These are phyloP conservation scores for Fusarium kyushuense DNA, from an alignment of 2,329 filamentous ascomycete species.

Conservation along the genomic window DNA sequence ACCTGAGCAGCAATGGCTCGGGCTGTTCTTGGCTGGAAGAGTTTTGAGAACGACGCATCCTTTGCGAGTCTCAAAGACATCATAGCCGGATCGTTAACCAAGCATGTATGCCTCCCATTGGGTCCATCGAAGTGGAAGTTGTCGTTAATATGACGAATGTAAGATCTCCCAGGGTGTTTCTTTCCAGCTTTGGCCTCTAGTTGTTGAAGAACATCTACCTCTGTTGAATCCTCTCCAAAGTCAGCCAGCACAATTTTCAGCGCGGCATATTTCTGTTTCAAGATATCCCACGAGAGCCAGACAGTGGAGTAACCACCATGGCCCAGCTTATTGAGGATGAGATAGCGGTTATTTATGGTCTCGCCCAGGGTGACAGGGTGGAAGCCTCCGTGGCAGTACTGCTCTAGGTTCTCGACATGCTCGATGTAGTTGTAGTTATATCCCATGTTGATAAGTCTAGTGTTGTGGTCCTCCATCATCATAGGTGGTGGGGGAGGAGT, in stretches of 20 bases:
- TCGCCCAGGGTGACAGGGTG: constrained; percentile 40
- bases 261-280: constrained; percentile 41
- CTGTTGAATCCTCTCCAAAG: constrained; percentile 38
- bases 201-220: constrained; percentile 35
- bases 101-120: constrained; percentile 40
- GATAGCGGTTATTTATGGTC: constrained; percentile 42
- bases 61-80: constrained; percentile 42
- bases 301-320: constrained; percentile 45
- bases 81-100: constrained; percentile 44
- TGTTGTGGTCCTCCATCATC: constrained; percentile 38
- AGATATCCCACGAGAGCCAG: constrained; percentile 43
- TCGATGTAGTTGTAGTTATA: constrained; percentile 43
- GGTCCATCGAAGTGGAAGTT: constrained; percentile 41
- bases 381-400: constrained; percentile 39
- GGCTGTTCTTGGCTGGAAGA: constrained; percentile 38
- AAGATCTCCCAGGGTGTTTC: constrained; percentile 32
- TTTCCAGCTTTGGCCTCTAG: constrained; percentile 25
- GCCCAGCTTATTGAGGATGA: constrained; percentile 45
- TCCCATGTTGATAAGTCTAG: constrained; percentile 38
- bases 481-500: constrained; percentile 12
- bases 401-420: constrained; percentile 41
- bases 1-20: constrained; percentile 42
- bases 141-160: constrained; percentile 39
- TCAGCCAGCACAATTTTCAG: constrained; percentile 43
- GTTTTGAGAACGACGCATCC: constrained; percentile 33